These are phyloP conservation scores for Lyophyllum semitale DNA, from an alignment of 768 basidiomycete species.

Conservation along the genomic window DNA sequence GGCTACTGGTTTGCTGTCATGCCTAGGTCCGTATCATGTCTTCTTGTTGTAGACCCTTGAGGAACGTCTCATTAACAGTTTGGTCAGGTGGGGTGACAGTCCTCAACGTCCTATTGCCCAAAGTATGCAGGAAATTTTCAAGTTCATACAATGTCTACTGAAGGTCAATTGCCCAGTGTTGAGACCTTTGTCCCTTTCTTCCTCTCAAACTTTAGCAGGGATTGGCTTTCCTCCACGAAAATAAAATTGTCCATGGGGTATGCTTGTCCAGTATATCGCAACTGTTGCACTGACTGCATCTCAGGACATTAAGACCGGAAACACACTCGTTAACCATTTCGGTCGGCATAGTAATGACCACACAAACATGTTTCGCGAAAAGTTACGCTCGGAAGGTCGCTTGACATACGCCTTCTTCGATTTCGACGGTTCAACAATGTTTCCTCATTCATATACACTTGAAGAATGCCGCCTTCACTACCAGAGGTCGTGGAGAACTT, in stretches of 20 bases:
- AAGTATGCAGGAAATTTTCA: constrained; percentile 3
- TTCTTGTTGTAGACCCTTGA: neutral
- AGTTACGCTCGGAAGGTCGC: neutral
- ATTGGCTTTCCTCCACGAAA: neutral
- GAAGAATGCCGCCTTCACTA: constrained; percentile 1
- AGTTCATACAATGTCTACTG: constrained; percentile 1
- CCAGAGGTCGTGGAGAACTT: neutral
- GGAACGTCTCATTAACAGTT: neutral
- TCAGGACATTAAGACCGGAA: neutral
- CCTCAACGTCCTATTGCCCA: neutral
- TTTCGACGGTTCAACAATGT: constrained; percentile 3
- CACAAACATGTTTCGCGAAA: neutral
- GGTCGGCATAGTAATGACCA: too few relatives aligned
- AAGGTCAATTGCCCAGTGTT: constrained; percentile 6
- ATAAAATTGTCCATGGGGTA: neutral
- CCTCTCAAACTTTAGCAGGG: neutral
- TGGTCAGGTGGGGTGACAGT: neutral
- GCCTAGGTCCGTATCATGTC: constrained; percentile 3
- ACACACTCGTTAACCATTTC: constrained; percentile 6
- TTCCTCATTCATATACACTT: neutral
- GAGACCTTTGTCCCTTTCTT: too few relatives aligned
- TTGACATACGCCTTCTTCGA: constrained; percentile 8
- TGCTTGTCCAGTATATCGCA: neutral
- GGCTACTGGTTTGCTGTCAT: constrained; percentile 10
- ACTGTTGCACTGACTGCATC: neutral